Evolutionary conservation across 2,329 filamentous ascomycete genomes (phyloP).

Genomic region (Cladosporium phlei): DNA sequence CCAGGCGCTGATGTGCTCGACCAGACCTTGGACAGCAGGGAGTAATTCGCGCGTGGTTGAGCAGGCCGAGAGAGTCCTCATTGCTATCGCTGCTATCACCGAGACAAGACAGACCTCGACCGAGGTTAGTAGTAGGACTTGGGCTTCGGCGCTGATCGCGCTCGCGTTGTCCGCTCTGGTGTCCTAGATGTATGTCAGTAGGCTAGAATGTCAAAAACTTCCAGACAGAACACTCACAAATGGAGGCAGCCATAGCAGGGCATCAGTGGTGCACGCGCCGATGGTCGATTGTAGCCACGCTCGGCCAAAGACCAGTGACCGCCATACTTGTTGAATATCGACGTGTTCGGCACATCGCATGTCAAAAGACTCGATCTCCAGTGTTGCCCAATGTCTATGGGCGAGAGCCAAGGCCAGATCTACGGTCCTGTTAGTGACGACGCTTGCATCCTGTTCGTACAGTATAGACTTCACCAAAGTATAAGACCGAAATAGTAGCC

Average conservation of each 20-base stretch:
- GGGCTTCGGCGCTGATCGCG: neutral
- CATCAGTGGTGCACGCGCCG: conserved; percentile 4
- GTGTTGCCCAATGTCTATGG: neutral
- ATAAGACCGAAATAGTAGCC: conserved; percentile 6
- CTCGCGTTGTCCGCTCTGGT: neutral
- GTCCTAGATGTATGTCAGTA: neutral
- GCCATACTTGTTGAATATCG: conserved; percentile 3
- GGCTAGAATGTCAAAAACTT: no score
- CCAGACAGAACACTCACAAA: neutral
- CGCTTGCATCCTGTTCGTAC: no score
- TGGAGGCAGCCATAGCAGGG: conserved; percentile 6
- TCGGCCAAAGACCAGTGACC: conserved; percentile 4
- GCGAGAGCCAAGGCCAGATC: conserved; percentile 1
- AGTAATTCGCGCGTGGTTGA: neutral
- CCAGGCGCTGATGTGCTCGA: neutral
- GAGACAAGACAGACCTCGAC: neutral
- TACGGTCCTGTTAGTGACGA: neutral
- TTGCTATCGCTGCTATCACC: neutral
- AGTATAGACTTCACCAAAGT: neutral
- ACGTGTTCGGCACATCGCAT: conserved; percentile 1
- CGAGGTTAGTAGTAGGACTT: neutral
- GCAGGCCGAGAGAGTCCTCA: neutral
- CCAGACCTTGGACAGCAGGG: neutral
- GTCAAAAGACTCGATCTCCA: neutral
- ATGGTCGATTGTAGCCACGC: conserved; percentile 10